Conservation (phyloP, 306 rosid species). For the Quercus dentata region DNA sequence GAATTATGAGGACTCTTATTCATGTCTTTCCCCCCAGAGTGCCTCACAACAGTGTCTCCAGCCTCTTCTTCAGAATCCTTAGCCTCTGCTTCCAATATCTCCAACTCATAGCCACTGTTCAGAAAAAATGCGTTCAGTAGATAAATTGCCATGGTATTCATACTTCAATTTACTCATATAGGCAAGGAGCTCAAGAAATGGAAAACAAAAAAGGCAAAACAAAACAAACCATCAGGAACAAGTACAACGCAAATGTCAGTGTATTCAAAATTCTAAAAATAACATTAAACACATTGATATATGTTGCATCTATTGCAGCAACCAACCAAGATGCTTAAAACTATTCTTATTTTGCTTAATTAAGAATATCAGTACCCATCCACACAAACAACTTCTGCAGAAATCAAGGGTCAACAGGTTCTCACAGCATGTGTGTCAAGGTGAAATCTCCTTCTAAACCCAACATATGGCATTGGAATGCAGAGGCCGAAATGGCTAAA, state of each 20-base stretch:
- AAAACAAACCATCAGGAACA: not conserved
- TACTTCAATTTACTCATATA: not conserved
- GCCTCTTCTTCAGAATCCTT: conserved; percentile 93
- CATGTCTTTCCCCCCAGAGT: conserved; percentile 31
- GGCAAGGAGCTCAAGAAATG: not conserved
- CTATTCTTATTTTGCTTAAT: not conserved
- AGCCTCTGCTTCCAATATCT: conserved; percentile 69
- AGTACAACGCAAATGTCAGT: not conserved
- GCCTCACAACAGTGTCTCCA: conserved; percentile 38
- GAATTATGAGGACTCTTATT: conserved; percentile 41
- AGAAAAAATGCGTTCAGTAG: conserved; percentile 28
- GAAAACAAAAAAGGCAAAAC: not conserved
- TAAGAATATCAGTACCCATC: not conserved
- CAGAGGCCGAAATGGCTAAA: too few relatives aligned
- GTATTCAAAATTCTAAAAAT: not conserved
- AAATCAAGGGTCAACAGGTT: not conserved
- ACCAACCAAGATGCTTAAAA: conserved; percentile 6
- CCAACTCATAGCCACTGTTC: conserved; percentile 81
- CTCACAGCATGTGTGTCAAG: not conserved
- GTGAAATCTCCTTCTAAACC: not conserved
- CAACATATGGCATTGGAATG: not conserved
- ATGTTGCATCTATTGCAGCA: not conserved
- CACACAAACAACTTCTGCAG: not conserved
- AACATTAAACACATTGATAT: not conserved
- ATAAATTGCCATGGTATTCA: not conserved